Conservation (phyloP, 176 grass and related monocot species). For the Oryza nivara region DNA sequence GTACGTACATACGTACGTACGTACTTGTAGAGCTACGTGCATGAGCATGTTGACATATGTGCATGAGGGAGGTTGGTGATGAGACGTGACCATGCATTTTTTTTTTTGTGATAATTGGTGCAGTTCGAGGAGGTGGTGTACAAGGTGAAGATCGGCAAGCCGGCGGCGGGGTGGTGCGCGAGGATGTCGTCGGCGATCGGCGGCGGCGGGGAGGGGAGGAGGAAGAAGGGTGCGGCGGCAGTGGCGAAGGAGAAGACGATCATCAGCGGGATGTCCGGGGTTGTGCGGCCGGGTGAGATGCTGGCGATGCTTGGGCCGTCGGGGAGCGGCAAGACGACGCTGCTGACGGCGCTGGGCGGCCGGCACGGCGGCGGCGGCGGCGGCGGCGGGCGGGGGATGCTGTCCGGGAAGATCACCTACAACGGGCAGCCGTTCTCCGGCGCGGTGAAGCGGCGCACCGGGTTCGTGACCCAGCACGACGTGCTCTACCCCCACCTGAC, state of each 20-base stretch:
- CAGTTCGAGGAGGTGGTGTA: conserved; percentile 94
- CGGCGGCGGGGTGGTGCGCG: conserved; percentile 37
- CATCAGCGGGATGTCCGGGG: conserved; percentile 82
- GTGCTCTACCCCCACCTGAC: conserved; percentile 95
- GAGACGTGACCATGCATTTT: conserved; percentile 42
- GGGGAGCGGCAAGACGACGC: conserved; percentile 96
- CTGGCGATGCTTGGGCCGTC: conserved; percentile 97
- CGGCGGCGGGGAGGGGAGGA: neutral
- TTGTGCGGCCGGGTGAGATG: conserved; percentile 89
- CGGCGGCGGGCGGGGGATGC: conserved; percentile 29
- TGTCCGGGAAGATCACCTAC: conserved; percentile 95
- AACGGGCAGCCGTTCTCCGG: conserved; percentile 77
- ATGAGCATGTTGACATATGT: conserved; percentile 7
- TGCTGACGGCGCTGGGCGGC: conserved; percentile 82
- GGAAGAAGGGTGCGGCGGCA: neutral
- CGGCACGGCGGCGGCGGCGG: conserved; percentile 38
- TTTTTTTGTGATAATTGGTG: neutral
- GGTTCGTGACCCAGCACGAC: conserved; percentile 95
- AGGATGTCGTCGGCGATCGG: conserved; percentile 16
- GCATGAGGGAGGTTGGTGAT: neutral
- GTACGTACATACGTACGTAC: neutral
- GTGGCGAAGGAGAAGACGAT: conserved; percentile 70
- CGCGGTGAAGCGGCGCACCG: conserved; percentile 71
- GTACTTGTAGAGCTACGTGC: neutral
- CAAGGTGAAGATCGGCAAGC: conserved; percentile 65